Conservation (phyloP, 352 stramenopile genomes). For the Globisporangium ultimum region DNA sequence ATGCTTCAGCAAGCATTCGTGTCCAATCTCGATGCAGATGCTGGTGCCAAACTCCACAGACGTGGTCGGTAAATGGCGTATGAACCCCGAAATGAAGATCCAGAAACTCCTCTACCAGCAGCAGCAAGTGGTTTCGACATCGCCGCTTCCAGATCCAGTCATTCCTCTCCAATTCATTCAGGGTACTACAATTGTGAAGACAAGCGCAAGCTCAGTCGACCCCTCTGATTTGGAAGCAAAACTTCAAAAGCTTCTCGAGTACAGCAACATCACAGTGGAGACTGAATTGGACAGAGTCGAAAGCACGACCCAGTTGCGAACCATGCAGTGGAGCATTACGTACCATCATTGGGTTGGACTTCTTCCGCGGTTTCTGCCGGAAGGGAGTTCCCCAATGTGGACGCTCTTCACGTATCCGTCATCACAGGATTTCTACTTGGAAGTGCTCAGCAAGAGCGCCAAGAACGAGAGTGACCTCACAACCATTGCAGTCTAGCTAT, state of each 20-base stretch:
- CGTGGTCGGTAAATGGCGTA: constrained; percentile 33
- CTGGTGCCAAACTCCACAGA: constrained; percentile 26
- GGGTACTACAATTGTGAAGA: constrained; percentile 17
- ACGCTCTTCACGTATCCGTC: constrained; percentile 27
- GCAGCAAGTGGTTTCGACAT: not conserved
- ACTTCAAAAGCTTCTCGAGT: constrained; percentile 31
- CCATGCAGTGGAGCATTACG: constrained; percentile 29
- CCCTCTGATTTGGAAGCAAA: constrained; percentile 17
- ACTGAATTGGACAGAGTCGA: constrained; percentile 19
- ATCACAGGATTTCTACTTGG: constrained; percentile 4
- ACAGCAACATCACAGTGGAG: constrained; percentile 34
- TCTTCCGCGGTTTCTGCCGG: constrained; percentile 25
- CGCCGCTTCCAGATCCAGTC: constrained; percentile 9
- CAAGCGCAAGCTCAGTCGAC: constrained; percentile 18
- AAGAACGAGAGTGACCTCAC: not conserved
- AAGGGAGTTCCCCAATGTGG: constrained; percentile 19
- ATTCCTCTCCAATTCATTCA: constrained; percentile 19
- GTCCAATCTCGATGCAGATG: constrained; percentile 34
- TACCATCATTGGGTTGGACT: constrained; percentile 31
- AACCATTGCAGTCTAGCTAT: not conserved
- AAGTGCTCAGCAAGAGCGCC: constrained; percentile 5
- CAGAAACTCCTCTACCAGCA: constrained; percentile 41
- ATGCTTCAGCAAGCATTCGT: constrained; percentile 41
- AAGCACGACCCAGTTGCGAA: constrained; percentile 7
- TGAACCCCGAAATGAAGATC: constrained; percentile 15